These are phyloP conservation scores for Amylocystis lapponica DNA, from an alignment of 768 basidiomycete genomes.

Conservation along the genomic window DNA sequence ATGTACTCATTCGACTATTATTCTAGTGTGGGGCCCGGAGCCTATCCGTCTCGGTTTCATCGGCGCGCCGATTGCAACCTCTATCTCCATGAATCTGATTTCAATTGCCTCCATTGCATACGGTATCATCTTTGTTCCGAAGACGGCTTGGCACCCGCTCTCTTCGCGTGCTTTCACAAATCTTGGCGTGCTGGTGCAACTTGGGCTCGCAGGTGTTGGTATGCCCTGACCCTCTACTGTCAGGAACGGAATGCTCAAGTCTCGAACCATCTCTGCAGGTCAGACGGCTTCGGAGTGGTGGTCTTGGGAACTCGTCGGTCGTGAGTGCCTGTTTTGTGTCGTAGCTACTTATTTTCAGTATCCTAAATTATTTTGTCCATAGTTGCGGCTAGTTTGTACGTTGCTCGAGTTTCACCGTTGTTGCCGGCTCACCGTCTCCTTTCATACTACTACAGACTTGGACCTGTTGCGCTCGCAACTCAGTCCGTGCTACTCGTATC, in stretches of 20 bases:
- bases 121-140: slow-evolving; percentile 54
- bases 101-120: slow-evolving; percentile 55
- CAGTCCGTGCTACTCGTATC: slow-evolving; percentile 84
- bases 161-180: slow-evolving; percentile 57
- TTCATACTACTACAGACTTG: slow-evolving; percentile 52
- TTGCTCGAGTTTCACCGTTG: too few relatives aligned
- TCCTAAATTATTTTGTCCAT: not conserved
- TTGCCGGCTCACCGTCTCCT: too few relatives aligned
- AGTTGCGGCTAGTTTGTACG: slow-evolving; percentile 54
- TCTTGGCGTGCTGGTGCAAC: slow-evolving; percentile 60
- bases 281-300: slow-evolving; percentile 94
- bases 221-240: not conserved
- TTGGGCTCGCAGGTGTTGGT: slow-evolving; percentile 83
- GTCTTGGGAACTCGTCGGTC: slow-evolving; percentile 86
- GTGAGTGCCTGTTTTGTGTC: slow-evolving; percentile 22
- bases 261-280: slow-evolving; percentile 28
- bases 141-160: slow-evolving; percentile 81
- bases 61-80: slow-evolving; percentile 88
- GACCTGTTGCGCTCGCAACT: slow-evolving; percentile 76
- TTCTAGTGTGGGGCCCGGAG: slow-evolving; percentile 72
- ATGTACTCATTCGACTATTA: not conserved
- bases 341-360: not conserved
- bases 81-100: slow-evolving; percentile 86
- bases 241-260: not conserved
- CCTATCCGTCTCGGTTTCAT: slow-evolving; percentile 80